Evolutionary conservation across 2,329 filamentous ascomycete genomes (phyloP).

Genomic region (Rutstroemia sp.): DNA sequence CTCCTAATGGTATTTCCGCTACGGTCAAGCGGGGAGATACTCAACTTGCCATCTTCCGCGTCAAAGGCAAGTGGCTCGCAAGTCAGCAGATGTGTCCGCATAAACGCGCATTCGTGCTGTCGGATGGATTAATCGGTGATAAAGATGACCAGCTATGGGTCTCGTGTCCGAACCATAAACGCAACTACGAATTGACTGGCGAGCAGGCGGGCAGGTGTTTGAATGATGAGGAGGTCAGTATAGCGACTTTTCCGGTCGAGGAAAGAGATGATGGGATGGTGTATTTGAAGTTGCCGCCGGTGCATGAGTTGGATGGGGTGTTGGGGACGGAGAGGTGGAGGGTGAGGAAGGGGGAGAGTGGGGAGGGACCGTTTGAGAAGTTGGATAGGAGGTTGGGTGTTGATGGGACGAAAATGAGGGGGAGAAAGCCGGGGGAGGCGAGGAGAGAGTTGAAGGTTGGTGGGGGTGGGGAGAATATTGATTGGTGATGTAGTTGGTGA

Average conservation of each 20-base stretch:
- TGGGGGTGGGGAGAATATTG: not conserved
- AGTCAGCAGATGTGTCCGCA: conserved; percentile 95
- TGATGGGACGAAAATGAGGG: not conserved
- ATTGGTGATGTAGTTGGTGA: not conserved
- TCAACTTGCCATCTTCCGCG: conserved; percentile 79
- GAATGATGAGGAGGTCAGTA: conserved; percentile 67
- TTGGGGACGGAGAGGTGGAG: conserved; percentile 74
- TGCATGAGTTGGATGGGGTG: conserved; percentile 71
- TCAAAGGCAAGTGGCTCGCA: conserved; percentile 73
- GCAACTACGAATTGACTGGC: conserved; percentile 72
- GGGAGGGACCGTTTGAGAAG: conserved; percentile 29
- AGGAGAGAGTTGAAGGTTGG: not conserved
- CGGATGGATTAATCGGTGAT: conserved; percentile 70
- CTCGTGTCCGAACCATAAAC: conserved; percentile 82
- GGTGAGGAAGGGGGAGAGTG: conserved; percentile 63
- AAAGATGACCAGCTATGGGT: conserved; percentile 54
- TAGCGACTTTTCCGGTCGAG: conserved; percentile 75
- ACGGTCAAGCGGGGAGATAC: conserved; percentile 82
- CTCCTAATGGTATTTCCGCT: conserved; percentile 65
- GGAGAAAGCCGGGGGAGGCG: not conserved
- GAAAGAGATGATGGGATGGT: conserved; percentile 69
- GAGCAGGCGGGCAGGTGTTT: conserved; percentile 61
- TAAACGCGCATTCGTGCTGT: conserved; percentile 83
- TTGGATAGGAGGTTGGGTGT: conserved; percentile 21
- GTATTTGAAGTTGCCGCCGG: conserved; percentile 71